A percentile compares a stretch with the other conserved stretches of the same genome.
Conservation (phyloP, 1,284 basidiomycete genomes). For the Ceratobasidium sp. region DNA sequence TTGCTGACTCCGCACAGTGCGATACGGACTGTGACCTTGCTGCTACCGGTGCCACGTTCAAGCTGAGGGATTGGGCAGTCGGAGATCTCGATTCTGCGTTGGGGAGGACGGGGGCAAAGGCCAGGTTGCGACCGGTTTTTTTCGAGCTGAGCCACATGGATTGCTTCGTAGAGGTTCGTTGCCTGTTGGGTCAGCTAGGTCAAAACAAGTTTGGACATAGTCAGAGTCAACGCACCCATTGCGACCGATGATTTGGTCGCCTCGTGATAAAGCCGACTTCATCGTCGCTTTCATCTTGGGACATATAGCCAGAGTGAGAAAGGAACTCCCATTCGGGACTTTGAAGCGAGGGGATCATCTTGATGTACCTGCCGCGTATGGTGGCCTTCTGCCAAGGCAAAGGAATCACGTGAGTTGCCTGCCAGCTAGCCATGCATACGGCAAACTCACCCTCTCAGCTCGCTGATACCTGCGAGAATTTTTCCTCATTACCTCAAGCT, state of each 20-base stretch:
- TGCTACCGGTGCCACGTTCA: conserved; percentile 12
- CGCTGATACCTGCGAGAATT: neutral
- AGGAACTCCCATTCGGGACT: conserved; percentile 10
- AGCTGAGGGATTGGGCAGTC: conserved; percentile 14
- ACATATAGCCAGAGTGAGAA: neutral
- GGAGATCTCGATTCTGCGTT: neutral
- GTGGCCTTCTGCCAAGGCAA: neutral
- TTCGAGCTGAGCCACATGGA: neutral
- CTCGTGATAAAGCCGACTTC: neutral
- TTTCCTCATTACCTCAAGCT: neutral
- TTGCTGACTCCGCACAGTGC: neutral
- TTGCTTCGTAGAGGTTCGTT: conserved; percentile 6
- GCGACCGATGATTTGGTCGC: neutral
- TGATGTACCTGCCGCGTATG: neutral
- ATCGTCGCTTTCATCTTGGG: conserved; percentile 10
- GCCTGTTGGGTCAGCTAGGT: neutral
- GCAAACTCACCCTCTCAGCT: neutral
- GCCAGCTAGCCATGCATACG: neutral
- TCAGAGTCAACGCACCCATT: neutral
- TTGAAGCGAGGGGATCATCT: neutral
- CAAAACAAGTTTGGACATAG: too few species aligned
- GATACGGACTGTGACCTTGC: neutral
- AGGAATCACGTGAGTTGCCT: neutral
- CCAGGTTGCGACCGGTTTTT: neutral
- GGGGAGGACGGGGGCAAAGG: neutral